These are phyloP conservation scores for Alternaria brassicicola DNA, from an alignment of 2,329 filamentous ascomycete genomes.

Conservation along the genomic window DNA sequence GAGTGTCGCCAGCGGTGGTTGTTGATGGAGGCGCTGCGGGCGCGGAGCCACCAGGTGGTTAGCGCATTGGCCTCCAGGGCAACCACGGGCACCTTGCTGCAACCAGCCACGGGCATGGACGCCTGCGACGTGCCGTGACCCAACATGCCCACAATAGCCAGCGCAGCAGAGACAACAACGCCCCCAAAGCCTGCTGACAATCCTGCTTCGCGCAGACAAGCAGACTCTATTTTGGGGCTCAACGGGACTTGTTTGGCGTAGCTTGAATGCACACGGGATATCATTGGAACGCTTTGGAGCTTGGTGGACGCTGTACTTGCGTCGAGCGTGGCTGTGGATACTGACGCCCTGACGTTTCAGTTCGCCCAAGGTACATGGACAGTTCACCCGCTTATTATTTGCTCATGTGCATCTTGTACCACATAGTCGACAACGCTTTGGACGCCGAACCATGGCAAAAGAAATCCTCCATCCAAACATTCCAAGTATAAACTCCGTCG, in stretches of 20 bases:
- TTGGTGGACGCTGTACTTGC: neutral
- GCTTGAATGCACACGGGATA: neutral
- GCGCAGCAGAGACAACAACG: constrained; percentile 11
- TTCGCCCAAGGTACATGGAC: constrained; percentile 1
- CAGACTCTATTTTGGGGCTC: neutral
- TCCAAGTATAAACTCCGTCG: constrained; percentile 7
- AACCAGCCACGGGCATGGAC: constrained; percentile 13
- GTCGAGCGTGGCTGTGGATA: neutral
- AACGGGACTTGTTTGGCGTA: neutral
- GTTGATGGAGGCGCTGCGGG: constrained; percentile 25
- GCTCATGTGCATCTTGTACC: neutral
- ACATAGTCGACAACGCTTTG: neutral
- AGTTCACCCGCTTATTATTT: constrained; percentile 1
- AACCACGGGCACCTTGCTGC: constrained; percentile 14
- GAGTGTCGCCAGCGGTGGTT: constrained; percentile 33
- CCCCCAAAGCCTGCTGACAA: neutral
- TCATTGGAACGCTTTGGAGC: neutral
- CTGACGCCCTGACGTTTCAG: constrained; percentile 1
- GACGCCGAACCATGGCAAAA: neutral
- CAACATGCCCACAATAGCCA: constrained; percentile 10
- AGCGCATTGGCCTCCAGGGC: constrained; percentile 20
- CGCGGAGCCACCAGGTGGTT: constrained; percentile 16
- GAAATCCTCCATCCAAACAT: neutral
- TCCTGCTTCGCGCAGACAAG: neutral
- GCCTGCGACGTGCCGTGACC: constrained; percentile 5